Evolutionary conservation across 1,284 basidiomycete species (phyloP).

Genomic region (Anthracocystis setariae): DNA sequence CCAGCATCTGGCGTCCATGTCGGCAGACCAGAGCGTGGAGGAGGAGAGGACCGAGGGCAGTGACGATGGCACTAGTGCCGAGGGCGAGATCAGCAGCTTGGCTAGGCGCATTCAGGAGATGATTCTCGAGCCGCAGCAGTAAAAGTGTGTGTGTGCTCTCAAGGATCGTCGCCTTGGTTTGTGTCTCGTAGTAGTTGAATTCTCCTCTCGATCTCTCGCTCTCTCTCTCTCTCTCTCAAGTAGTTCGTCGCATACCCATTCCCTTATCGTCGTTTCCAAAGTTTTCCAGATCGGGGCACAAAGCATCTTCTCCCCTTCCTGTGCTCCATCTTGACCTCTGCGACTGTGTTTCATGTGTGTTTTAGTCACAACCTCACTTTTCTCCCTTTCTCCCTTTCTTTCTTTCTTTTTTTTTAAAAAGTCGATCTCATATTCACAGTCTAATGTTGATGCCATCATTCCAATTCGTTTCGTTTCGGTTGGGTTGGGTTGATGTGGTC

Average conservation of each 20-base stretch:
- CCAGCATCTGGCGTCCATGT: constrained; percentile 46
- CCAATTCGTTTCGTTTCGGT: too few relatives aligned
- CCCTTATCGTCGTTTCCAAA: background rate
- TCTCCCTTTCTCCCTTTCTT: too few relatives aligned
- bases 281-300: too few relatives aligned
- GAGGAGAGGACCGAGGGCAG: constrained; percentile 48
- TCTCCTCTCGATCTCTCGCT: too few relatives aligned
- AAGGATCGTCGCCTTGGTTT: background rate
- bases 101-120: constrained; percentile 65
- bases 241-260: background rate
- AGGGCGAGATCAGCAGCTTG: constrained; percentile 62
- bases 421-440: too few relatives aligned
- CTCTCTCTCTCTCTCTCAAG: background rate
- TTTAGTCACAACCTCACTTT: too few relatives aligned
- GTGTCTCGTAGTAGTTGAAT: background rate
- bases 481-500: too few relatives aligned
- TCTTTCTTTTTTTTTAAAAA: too few relatives aligned
- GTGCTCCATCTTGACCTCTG: too few relatives aligned
- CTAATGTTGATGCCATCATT: too few relatives aligned
- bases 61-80: constrained; percentile 59
- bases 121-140: constrained; percentile 47
- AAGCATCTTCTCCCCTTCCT: too few relatives aligned
- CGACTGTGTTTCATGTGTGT: too few relatives aligned
- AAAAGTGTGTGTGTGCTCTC: background rate
- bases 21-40: constrained; percentile 41